Evolutionary conservation across 2,329 filamentous ascomycete species (phyloP).

Genomic region (Ambrosiella beaveri): DNA sequence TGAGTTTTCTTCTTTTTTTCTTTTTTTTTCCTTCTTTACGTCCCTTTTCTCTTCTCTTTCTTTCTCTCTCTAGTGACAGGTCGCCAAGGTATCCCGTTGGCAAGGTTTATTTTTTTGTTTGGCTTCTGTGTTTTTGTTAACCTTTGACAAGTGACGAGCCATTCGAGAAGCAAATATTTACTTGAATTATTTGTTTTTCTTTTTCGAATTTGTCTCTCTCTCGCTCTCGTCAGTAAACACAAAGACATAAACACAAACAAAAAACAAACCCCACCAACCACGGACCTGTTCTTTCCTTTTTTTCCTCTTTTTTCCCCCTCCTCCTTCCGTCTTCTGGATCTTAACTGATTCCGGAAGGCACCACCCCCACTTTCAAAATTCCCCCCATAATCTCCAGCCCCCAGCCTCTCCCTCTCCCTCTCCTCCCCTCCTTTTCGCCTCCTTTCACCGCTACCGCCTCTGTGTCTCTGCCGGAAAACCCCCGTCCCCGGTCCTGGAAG

Average conservation of each 20-base stretch:
- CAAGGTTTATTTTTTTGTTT: too few relatives aligned
- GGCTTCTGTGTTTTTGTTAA: too few relatives aligned
- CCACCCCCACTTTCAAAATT: background rate
- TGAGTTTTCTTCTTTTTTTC: too few relatives aligned
- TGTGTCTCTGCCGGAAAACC: background rate
- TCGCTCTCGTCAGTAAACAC: background rate
- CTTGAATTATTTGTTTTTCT: background rate
- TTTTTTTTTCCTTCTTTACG: too few relatives aligned
- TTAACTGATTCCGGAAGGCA: conserved; percentile 1
- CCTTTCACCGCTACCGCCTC: too few relatives aligned
- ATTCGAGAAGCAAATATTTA: too few relatives aligned
- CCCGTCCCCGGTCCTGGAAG: background rate
- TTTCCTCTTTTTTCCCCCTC: background rate
- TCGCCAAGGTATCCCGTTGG: too few relatives aligned
- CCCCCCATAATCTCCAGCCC: background rate
- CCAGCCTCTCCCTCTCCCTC: background rate
- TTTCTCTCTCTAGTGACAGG: too few relatives aligned
- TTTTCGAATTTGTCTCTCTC: background rate
- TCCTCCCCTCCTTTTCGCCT: background rate
- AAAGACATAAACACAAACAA: background rate
- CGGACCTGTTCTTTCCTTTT: background rate
- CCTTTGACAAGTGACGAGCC: too few relatives aligned
- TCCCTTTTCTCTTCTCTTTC: too few relatives aligned
- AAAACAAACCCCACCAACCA: background rate
- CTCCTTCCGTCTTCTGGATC: conserved; percentile 1